These are phyloP conservation scores for Taiwanofungus camphoratus DNA, from an alignment of 1,284 basidiomycete genomes.

Conservation along the genomic window DNA sequence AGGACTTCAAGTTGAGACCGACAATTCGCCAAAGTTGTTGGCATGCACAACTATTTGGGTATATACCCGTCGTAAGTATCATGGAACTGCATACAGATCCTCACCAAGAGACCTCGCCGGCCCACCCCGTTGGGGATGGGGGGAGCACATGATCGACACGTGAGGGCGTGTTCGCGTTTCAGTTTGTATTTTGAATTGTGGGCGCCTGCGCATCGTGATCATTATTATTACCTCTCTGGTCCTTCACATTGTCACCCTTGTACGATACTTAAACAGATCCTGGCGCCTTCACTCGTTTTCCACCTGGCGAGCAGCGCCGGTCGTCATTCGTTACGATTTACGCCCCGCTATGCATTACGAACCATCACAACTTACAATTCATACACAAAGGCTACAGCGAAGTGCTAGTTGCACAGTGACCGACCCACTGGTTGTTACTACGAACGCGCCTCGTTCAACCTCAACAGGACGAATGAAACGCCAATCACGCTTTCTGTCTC, in stretches of 20 bases:
- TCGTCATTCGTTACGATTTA: neutral
- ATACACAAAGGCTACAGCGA: no score
- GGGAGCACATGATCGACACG: conserved; percentile 1
- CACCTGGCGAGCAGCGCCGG: neutral
- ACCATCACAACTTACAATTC: conserved; percentile 3
- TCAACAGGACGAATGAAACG: neutral
- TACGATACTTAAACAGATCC: conserved; percentile 1
- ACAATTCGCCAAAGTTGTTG: no score
- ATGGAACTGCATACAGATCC: no score
- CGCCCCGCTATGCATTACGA: neutral
- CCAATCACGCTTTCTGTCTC: neutral
- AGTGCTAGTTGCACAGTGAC: no score
- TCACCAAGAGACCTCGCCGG: no score
- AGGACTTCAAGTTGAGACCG: no score
- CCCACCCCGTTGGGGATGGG: no score
- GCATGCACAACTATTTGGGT: no score
- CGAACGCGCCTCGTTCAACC: neutral
- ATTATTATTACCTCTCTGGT: no score
- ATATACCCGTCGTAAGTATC: no score
- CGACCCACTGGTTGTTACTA: neutral
- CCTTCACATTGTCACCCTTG: neutral
- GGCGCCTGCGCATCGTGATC: no score
- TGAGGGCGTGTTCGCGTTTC: conserved; percentile 2
- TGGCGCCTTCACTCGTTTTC: neutral
- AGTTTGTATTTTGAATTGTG: neutral